Percentiles rank a stretch among this genome's conserved stretches.
phyloP scores from a whole-genome alignment of 225 moss, liverwort and hornwort species.

The Asterella californica region DNA sequence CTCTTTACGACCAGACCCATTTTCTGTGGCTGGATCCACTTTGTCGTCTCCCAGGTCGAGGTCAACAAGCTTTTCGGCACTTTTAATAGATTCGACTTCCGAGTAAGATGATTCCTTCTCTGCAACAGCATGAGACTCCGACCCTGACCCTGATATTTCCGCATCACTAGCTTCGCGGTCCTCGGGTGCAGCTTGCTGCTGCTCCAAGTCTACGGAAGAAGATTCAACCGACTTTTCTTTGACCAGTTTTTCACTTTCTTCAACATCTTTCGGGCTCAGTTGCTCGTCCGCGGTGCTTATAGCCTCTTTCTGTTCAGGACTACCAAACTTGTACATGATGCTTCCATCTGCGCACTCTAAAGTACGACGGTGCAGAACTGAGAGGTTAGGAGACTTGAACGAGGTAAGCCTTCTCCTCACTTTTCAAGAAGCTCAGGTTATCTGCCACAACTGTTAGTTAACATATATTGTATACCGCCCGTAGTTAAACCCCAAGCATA shows the following conservation, averaged over 20 bases:
- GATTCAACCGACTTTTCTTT: background rate
- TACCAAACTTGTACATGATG: constrained; percentile 85
- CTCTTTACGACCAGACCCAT: constrained; percentile 14
- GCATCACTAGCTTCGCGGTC: constrained; percentile 25
- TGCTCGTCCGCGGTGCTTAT: constrained; percentile 19
- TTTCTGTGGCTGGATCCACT: background rate
- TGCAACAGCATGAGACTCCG: background rate
- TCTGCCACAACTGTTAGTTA: background rate
- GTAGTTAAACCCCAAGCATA: background rate
- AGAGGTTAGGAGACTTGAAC: background rate
- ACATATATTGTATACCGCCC: background rate
- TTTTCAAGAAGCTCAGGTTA: background rate
- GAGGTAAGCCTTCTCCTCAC: background rate
- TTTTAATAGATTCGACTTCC: constrained; percentile 6
- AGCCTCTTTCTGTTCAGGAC: constrained; percentile 49
- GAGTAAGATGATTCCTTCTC: background rate
- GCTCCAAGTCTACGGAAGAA: background rate
- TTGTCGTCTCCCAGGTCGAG: constrained; percentile 24
- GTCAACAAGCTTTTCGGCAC: constrained; percentile 24
- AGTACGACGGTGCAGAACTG: background rate
- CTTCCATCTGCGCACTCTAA: constrained; percentile 75
- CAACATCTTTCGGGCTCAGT: constrained; percentile 32
- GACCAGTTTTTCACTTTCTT: constrained; percentile 31
- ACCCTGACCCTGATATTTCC: constrained; percentile 5
- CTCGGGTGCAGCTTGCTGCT: constrained; percentile 3